These are phyloP conservation scores for Diaporthe batatas DNA, from an alignment of 2,329 filamentous ascomycete species.

Conservation along the genomic window DNA sequence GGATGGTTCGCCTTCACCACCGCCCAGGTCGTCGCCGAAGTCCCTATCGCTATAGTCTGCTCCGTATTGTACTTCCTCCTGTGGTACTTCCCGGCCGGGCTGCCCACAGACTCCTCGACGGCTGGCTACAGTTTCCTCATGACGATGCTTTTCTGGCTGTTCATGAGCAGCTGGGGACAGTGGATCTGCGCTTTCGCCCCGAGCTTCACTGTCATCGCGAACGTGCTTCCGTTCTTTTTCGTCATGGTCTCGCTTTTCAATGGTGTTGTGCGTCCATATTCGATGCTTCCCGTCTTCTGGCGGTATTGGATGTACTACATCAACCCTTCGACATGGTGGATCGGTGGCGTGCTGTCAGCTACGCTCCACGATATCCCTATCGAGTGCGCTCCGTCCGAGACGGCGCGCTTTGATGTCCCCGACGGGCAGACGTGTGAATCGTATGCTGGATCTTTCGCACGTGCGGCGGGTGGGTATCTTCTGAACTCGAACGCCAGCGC, in stretches of 20 bases:
- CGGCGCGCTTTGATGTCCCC: constrained; percentile 65
- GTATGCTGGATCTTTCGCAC: constrained; percentile 68
- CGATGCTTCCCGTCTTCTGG: constrained; percentile 77
- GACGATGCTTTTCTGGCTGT: constrained; percentile 82
- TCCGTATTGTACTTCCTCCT: constrained; percentile 75
- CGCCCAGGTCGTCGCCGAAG: constrained; percentile 75
- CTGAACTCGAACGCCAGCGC: constrained; percentile 68
- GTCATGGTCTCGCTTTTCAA: constrained; percentile 78
- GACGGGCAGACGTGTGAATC: constrained; percentile 69
- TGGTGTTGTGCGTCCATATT: constrained; percentile 79
- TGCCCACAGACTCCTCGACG: constrained; percentile 66
- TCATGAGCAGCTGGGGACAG: constrained; percentile 82
- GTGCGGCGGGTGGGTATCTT: constrained; percentile 71
- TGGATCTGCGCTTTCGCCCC: constrained; percentile 89
- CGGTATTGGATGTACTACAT: constrained; percentile 78
- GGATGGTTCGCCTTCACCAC: constrained; percentile 79
- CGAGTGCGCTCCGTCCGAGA: constrained; percentile 32
- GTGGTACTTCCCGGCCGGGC: constrained; percentile 80
- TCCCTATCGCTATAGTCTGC: constrained; percentile 77
- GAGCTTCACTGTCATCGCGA: constrained; percentile 83
- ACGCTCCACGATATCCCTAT: constrained; percentile 57
- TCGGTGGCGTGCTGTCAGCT: constrained; percentile 76
- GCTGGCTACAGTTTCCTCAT: constrained; percentile 58
- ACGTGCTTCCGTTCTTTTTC: constrained; percentile 81
- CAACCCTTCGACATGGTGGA: constrained; percentile 79